Percentiles rank a stretch among this genome's conserved stretches.
Conservation (phyloP, 345 rosid genomes). For the rapeseed (Brassica napus) region DNA sequence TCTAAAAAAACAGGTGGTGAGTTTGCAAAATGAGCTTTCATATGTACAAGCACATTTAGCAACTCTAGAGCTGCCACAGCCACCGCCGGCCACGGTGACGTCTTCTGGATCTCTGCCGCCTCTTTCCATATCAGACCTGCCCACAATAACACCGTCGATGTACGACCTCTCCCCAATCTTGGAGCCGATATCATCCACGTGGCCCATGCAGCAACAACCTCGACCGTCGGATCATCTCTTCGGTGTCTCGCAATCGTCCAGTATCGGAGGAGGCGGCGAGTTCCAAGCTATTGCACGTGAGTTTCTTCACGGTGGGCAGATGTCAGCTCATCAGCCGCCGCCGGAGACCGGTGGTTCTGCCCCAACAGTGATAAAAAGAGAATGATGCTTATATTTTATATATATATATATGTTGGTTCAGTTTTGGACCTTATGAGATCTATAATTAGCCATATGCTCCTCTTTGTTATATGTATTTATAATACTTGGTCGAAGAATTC, state of each 20-base stretch:
- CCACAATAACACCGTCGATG: slow-evolving; percentile 49
- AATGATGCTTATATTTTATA: slow-evolving; percentile 17
- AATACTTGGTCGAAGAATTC: slow-evolving; percentile 11
- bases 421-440: slow-evolving; percentile 20
- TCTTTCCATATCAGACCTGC: slow-evolving; percentile 72
- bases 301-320: slow-evolving; percentile 54
- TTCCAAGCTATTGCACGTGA: slow-evolving; percentile 71
- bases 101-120: slow-evolving; percentile 46
- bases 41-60: slow-evolving; percentile 70
- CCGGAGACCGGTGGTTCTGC: slow-evolving; percentile 24
- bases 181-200: slow-evolving; percentile 59
- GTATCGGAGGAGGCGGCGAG: slow-evolving; percentile 57
- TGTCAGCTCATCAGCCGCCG: slow-evolving; percentile 46
- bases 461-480: slow-evolving; percentile 9
- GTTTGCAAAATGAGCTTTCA: slow-evolving; percentile 76
- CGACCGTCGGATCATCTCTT: slow-evolving; percentile 60
- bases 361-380: slow-evolving; percentile 27
- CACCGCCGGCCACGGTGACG: slow-evolving; percentile 39
- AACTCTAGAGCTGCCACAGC: slow-evolving; percentile 61
- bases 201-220: slow-evolving; percentile 51
- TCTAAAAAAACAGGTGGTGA: slow-evolving; percentile 55
- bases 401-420: neutral
- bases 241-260: slow-evolving; percentile 27
- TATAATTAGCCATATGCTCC: slow-evolving; percentile 1
- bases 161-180: slow-evolving; percentile 71